Conservation (phyloP, 495 filamentous ascomycete species). For the Monascus purpureus region DNA sequence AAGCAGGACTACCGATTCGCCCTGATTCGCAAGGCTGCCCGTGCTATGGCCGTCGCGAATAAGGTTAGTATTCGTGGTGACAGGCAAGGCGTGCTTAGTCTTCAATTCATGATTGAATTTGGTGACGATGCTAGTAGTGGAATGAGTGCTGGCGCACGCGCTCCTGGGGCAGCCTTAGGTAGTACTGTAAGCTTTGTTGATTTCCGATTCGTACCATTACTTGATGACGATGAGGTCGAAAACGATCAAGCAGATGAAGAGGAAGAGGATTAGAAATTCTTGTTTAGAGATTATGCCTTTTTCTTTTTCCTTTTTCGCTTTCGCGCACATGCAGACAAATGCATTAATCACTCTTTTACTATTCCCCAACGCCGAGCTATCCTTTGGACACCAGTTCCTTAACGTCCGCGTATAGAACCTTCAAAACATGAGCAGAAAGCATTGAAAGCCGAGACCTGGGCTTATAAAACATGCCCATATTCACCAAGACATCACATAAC, state of each 20-base stretch:
- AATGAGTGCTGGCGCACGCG: conserved; percentile 11
- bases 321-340: too few species aligned
- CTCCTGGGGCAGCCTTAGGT: conserved; percentile 6
- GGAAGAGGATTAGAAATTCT: not conserved
- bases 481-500: conserved; percentile 14
- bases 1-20: conserved; percentile 58
- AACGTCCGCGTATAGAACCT: too few species aligned
- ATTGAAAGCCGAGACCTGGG: too few species aligned
- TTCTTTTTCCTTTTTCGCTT: too few species aligned
- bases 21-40: conserved; percentile 64
- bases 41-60: conserved; percentile 79
- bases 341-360: too few species aligned
- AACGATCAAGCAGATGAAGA: not conserved
- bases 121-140: conserved; percentile 23
- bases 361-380: too few species aligned
- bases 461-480: too few species aligned
- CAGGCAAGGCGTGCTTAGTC: conserved; percentile 72
- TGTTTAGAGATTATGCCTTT: too few species aligned
- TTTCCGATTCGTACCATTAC: conserved; percentile 61
- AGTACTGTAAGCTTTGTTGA: conserved; percentile 61
- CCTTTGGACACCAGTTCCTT: too few species aligned
- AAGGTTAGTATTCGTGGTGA: conserved; percentile 89
- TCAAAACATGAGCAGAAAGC: too few species aligned
- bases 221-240: conserved; percentile 41
- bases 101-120: conserved; percentile 93